These are phyloP conservation scores for Suillus tomentosus DNA, from an alignment of 768 basidiomycete genomes.

Conservation along the genomic window DNA sequence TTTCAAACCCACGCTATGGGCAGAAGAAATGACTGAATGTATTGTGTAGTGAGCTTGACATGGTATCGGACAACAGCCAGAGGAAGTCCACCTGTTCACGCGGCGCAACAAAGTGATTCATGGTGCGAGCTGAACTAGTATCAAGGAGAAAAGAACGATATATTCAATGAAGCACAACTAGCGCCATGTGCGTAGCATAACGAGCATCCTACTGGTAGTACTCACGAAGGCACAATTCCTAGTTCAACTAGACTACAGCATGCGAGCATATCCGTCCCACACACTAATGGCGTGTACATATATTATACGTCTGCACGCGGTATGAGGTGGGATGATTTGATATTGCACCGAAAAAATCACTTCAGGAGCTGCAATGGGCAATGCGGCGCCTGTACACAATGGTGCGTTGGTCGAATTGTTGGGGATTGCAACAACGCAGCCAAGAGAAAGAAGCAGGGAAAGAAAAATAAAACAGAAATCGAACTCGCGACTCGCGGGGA, in stretches of 20 bases:
- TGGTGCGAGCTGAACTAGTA: background rate
- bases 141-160: background rate
- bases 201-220: background rate
- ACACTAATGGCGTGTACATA: background rate
- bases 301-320: background rate
- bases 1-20: too few relatives aligned
- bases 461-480: background rate
- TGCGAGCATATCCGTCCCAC: background rate
- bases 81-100: too few relatives aligned
- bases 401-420: slow-evolving; percentile 22
- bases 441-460: background rate
- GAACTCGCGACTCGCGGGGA: too few relatives aligned
- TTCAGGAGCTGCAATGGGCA: slow-evolving; percentile 34
- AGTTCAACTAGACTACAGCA: background rate
- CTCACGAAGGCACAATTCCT: background rate
- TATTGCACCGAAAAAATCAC: slow-evolving; percentile 22
- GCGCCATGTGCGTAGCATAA: background rate
- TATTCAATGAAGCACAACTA: background rate
- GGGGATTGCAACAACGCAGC: background rate
- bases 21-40: too few relatives aligned
- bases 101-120: background rate
- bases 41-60: too few relatives aligned
- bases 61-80: too few relatives aligned
- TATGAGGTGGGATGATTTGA: background rate
- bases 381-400: slow-evolving; percentile 36